Evolutionary conservation across 2,329 filamentous ascomycete species (phyloP).

Genomic region (Exserohilum turcica): DNA sequence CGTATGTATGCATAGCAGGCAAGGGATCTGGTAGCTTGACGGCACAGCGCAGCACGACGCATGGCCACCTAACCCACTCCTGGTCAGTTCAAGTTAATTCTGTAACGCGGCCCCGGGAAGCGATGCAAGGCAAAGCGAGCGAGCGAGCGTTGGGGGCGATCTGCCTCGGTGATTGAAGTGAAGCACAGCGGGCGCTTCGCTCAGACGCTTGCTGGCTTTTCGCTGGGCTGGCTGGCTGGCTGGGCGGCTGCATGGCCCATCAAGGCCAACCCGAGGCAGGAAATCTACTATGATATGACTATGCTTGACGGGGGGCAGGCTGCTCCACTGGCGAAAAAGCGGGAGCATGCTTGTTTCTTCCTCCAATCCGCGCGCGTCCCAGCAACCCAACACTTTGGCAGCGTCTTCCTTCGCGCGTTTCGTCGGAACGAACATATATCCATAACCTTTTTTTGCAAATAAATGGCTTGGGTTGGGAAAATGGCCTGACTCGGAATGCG

Average conservation of each 20-base stretch:
- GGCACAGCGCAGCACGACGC: conserved; percentile 18
- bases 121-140: conserved; percentile 8
- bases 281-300: too few species aligned
- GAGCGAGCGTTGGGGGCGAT: conserved; percentile 15
- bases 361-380: conserved; percentile 21
- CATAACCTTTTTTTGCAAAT: background rate
- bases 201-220: background rate
- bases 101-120: conserved; percentile 1
- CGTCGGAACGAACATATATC: conserved; percentile 4
- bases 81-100: conserved; percentile 9
- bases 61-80: conserved; percentile 19
- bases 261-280: conserved; percentile 7
- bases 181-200: conserved; percentile 10
- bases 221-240: background rate
- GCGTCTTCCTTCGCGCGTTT: conserved; percentile 5
- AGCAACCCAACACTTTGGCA: conserved; percentile 10
- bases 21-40: conserved; percentile 12
- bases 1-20: conserved; percentile 28
- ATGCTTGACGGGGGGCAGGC: too few species aligned
- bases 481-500: conserved; percentile 1
- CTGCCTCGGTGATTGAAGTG: conserved; percentile 20
- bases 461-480: background rate
- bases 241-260: background rate
- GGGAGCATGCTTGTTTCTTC: conserved; percentile 18
- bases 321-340: conserved; percentile 5